Percentiles rank a stretch among this genome's conserved stretches.
These are phyloP conservation scores for Aurantiochytrium sp. DNA, from an alignment of 108 stramenopile genomes.

Conservation along the genomic window DNA sequence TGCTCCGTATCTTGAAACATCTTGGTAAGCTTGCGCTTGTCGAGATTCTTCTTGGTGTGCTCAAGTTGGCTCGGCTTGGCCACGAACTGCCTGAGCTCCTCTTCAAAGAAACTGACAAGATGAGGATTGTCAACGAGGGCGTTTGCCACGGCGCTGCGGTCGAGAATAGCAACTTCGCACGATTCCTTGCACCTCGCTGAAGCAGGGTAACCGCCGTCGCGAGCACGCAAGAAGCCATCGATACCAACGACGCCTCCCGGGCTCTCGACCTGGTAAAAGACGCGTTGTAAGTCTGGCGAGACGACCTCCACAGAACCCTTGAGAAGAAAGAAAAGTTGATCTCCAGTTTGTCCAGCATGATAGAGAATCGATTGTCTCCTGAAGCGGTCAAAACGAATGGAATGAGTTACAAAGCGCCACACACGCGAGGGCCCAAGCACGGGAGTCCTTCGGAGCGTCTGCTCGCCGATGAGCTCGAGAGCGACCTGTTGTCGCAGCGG, in stretches of 20 bases:
- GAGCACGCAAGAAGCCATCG: background rate
- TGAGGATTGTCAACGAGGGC: background rate
- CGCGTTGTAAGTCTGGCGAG: background rate
- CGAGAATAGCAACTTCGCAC: background rate
- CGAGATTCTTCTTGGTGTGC: constrained; percentile 46
- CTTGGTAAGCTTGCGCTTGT: constrained; percentile 41
- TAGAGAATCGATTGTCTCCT: background rate
- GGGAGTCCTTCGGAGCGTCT: background rate
- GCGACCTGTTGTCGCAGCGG: background rate
- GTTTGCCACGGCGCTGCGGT: background rate
- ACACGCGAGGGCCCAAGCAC: background rate
- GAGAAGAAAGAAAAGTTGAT: background rate
- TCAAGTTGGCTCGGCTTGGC: background rate
- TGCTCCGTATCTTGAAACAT: constrained; percentile 37
- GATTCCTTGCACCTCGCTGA: background rate
- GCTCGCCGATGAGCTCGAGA: background rate
- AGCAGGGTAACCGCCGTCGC: background rate
- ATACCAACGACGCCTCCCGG: background rate
- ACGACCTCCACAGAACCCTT: background rate
- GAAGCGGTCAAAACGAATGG: background rate
- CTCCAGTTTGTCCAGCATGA: background rate
- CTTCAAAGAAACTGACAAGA: background rate
- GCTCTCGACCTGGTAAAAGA: background rate
- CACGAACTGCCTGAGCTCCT: background rate
- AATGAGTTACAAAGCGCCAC: background rate